Base-by-base conservation (phyloP, 1,284 basidiomycete genomes). In the Ganoderma lucidum region DNA sequence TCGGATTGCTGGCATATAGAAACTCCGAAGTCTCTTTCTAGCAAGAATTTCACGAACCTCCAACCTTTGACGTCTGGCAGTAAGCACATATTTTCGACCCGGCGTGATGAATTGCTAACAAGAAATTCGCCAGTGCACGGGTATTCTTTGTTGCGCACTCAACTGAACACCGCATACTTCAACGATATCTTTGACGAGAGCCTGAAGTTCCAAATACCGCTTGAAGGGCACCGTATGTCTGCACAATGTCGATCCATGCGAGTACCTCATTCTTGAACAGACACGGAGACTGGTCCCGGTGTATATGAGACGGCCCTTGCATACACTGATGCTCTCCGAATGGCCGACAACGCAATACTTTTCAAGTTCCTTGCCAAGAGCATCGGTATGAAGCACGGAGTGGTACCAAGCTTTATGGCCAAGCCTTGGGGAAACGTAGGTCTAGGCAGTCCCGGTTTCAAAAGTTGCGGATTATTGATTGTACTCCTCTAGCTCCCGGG, bases 331-430 rank as follows among this genome's bases (percentile, higher is more conserved):
- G 93, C 93, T 0, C 78, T 88, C 17, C 85, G 93, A 64, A 97
- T 99, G 91, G 97, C 96, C 0, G 97, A 99, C 78, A 98, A 98
- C 78, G 96, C 96, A 0, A 88, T 93, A 63, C 82, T 99, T 53
- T 99, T 96, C 89, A 99, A 99, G 80, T 94, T 93, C 75, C 82
- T 95, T 15, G 94, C 95, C 6, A 98, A 98, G 84, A 96, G 94
- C 72, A 81, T 97, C 3, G 97, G 97, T 0, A 95, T 98, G 87
- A 90, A 93, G 79, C 86, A 93, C 73, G 94, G 93, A 9, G 87
- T 99, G 65, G 87, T 95, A 61, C 97, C 97, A 0, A 97, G 95
- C 68, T 99, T 99, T 80, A 99, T 99, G 97, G 97, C 97, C 0
- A 98, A 98, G 77, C 97, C 97, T 30, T 97, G 93, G 92, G 92